Evolutionary conservation across 139 green algal genomes (phyloP), one percentile per base, ranked within the genome.

Genomic region (Chlamydomonas sp.): DNA sequence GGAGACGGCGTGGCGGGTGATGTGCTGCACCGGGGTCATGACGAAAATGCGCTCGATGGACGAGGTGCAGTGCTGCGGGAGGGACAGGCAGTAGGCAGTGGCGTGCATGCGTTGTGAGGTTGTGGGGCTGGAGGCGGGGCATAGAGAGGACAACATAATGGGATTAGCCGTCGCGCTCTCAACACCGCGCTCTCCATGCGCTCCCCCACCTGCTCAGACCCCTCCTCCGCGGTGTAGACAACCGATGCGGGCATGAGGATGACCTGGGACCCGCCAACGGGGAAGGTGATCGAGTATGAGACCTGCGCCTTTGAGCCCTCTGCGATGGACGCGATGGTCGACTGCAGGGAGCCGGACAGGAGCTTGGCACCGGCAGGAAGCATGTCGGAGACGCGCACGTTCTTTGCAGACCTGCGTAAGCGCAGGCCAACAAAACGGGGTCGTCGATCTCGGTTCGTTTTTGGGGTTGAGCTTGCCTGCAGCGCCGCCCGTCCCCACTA

Each of bases 1-100:
- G n/a, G n/a, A n/a, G n/a, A 84, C 48, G 3, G 66, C 70, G n/a
- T 79, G 76, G 36, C 67, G 66, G 37, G 69, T 61, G 3, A 84
- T 76, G 50, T 84, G 73, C 78, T 84, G 73, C 20, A 74, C 66
- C 1, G 78, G 73, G 13, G 78, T 84, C 73, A 80, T 76, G 1
- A 80, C 57, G 26, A 75, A 80, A 8, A 80, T 61, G n/a, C 26
- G 61, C 5, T 34, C n/a, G 1, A 33, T 54, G 49, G 58, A 75
- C 37, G 73, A 79, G 4, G 33, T 22, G 63, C 67, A 66, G 13
- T 29, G 64, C 68, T 79, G 73, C 2, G 43, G 2, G 20, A 6
- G 22, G n/a, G 30, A 6, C 5, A 31, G 65, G 2, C 13, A 6
- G 22, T 24, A 50, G 13, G 39, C 39, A 50, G 13, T 50, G 39